phyloP scores from a whole-genome alignment of 1,284 basidiomycete genomes.

The Puccinia triticina region DNA sequence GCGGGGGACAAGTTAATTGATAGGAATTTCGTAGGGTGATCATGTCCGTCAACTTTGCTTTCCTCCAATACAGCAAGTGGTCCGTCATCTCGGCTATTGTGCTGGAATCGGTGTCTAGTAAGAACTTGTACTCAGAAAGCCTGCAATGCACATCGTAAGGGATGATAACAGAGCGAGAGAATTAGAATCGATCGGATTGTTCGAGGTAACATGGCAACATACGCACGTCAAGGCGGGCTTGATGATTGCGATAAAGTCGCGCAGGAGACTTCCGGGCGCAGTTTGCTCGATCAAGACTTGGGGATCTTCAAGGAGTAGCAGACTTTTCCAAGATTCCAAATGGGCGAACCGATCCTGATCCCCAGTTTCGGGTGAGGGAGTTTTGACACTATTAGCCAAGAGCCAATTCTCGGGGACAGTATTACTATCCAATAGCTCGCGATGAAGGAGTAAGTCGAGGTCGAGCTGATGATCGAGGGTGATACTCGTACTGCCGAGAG shows the following conservation, averaged over 20 bases:
- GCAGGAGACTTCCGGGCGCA: constrained; percentile 38
- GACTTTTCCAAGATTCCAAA: constrained; percentile 49
- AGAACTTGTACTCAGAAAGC: constrained; percentile 48
- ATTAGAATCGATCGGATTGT: background rate
- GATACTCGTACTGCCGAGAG: constrained; percentile 31
- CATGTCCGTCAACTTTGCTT: constrained; percentile 45
- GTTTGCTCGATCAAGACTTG: constrained; percentile 39
- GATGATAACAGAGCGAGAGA: background rate
- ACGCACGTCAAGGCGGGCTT: constrained; percentile 50
- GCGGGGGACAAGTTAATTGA: constrained; percentile 29
- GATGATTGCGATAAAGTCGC: constrained; percentile 47
- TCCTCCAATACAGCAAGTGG: constrained; percentile 51
- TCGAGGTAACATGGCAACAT: background rate
- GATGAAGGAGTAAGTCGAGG: constrained; percentile 51
- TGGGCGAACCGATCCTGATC: constrained; percentile 45
- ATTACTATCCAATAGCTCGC: constrained; percentile 44
- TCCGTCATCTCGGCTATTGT: constrained; percentile 48
- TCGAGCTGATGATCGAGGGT: constrained; percentile 41
- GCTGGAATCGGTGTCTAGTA: constrained; percentile 42
- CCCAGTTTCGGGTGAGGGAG: constrained; percentile 14
- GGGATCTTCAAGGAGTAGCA: constrained; percentile 41
- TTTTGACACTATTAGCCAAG: constrained; percentile 21
- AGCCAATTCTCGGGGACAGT: constrained; percentile 19
- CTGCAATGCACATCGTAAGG: constrained; percentile 5
- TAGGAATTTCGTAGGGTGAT: constrained; percentile 47